Evolutionary conservation across 1,284 basidiomycete species (phyloP).

Genomic region (Ceratobasidium sp.): DNA sequence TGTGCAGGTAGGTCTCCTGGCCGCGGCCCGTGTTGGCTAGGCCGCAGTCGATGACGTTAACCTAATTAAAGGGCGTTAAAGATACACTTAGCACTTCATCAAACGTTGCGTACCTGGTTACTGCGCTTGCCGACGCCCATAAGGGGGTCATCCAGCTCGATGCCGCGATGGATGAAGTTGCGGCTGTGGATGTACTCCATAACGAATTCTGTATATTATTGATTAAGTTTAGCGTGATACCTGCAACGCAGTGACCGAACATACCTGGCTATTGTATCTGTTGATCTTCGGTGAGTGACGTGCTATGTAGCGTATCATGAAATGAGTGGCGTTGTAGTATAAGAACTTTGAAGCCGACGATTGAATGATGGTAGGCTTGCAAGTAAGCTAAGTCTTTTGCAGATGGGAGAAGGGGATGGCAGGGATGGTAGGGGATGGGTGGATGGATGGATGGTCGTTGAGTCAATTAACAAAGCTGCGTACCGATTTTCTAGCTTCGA

Average conservation of each 20-base stretch:
- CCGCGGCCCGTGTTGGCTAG: slow-evolving; percentile 99
- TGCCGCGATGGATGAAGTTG: slow-evolving; percentile 22
- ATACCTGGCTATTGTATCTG: neutral
- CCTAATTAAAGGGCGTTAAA: slow-evolving; percentile 56
- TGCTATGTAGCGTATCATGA: neutral
- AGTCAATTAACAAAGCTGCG: slow-evolving; percentile 57
- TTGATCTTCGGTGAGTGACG: neutral
- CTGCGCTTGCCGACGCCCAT: slow-evolving; percentile 73
- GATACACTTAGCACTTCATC: slow-evolving; percentile 49
- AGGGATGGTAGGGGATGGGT: neutral
- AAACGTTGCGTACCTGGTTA: slow-evolving; percentile 89
- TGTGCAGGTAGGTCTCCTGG: slow-evolving; percentile 99
- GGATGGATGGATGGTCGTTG: neutral
- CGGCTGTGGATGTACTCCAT: slow-evolving; percentile 1
- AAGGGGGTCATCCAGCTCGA: slow-evolving; percentile 23
- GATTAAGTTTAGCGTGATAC: too few species aligned
- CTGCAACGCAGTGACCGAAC: too few species aligned
- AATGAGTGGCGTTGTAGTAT: neutral
- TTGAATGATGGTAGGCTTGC: too few species aligned
- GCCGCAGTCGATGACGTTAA: slow-evolving; percentile 99
- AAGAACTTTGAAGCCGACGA: too few species aligned
- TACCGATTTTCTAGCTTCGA: slow-evolving; percentile 58
- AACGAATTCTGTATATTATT: too few species aligned
- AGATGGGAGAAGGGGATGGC: neutral
- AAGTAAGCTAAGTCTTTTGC: neutral